phyloP scores from a whole-genome alignment of 1,139 yeast genomes.

The Entelexis paramagnoliae region DNA sequence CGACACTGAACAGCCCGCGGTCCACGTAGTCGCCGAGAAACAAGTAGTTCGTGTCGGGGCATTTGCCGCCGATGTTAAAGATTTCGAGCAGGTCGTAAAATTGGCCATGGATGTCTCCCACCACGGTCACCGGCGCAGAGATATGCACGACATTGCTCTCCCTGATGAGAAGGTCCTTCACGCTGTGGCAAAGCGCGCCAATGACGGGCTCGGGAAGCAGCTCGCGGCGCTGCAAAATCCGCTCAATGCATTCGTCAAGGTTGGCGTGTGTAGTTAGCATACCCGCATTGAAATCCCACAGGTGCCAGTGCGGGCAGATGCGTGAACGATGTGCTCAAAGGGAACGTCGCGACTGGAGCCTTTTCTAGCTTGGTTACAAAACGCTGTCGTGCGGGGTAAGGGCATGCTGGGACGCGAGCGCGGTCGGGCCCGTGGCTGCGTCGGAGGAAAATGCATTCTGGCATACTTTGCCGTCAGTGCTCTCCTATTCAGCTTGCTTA shows the following conservation, averaged over 20 bases:
- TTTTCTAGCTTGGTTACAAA: not conserved
- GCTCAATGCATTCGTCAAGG: constrained; percentile 56
- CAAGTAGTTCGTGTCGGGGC: constrained; percentile 86
- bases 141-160: constrained; percentile 82
- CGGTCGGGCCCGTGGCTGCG: too few species aligned
- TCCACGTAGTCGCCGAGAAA: constrained; percentile 94
- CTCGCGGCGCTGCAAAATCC: constrained; percentile 46
- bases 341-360: not conserved
- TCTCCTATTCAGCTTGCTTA: too few species aligned
- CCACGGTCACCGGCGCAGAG: constrained; percentile 84
- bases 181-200: constrained; percentile 53
- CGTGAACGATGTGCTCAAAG: not conserved
- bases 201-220: constrained; percentile 60
- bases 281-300: not conserved
- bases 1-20: constrained; percentile 78
- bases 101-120: constrained; percentile 97
- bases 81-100: constrained; percentile 88
- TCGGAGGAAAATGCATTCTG: too few species aligned
- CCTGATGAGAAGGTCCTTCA: constrained; percentile 63
- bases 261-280: constrained; percentile 26
- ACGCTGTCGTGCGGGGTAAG: not conserved
- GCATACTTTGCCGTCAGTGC: too few species aligned
- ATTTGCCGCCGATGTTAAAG: constrained; percentile 82
- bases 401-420: not conserved
- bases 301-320: constrained; percentile 1